Evolutionary conservation across 306 rosid genomes (phyloP).

Genomic region (Pyrus bretschneideri): DNA sequence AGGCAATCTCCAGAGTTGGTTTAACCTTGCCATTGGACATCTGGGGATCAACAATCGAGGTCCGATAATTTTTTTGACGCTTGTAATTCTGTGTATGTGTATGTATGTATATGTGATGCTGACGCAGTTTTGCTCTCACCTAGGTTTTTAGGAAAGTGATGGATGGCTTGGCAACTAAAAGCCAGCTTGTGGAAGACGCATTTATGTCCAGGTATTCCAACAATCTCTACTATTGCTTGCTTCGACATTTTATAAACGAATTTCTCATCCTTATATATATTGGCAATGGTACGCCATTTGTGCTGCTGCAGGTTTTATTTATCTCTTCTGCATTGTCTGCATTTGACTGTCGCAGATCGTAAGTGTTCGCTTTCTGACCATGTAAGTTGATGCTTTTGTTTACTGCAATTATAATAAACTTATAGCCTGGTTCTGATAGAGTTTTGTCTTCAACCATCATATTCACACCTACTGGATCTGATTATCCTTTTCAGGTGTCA

Average conservation of each 20-base stretch:
- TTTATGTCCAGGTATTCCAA: conserved; percentile 59
- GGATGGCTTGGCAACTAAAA: conserved; percentile 65
- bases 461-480: conserved; percentile 14
- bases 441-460: neutral
- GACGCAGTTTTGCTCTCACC: conserved; percentile 14
- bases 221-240: neutral
- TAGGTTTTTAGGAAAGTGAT: conserved; percentile 74
- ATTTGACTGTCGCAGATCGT: conserved; percentile 59
- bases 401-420: conserved; percentile 3
- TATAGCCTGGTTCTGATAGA: neutral
- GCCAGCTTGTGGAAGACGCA: conserved; percentile 45
- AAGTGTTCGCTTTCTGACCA: conserved; percentile 77
- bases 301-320: conserved; percentile 65
- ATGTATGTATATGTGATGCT: conserved; percentile 10
- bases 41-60: conserved; percentile 79
- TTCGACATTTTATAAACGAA: neutral
- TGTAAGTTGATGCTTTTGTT: conserved; percentile 42
- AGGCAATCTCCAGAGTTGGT: conserved; percentile 59
- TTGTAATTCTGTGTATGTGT: neutral
- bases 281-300: conserved; percentile 14
- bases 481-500: conserved; percentile 53
- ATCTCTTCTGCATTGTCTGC: conserved; percentile 67
- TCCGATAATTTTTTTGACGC: conserved; percentile 1
- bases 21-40: conserved; percentile 50
- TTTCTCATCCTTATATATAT: conserved; percentile 14